Base-by-base conservation (phyloP, 306 rosid species). In the Macrotyloma uniflorum region DNA sequence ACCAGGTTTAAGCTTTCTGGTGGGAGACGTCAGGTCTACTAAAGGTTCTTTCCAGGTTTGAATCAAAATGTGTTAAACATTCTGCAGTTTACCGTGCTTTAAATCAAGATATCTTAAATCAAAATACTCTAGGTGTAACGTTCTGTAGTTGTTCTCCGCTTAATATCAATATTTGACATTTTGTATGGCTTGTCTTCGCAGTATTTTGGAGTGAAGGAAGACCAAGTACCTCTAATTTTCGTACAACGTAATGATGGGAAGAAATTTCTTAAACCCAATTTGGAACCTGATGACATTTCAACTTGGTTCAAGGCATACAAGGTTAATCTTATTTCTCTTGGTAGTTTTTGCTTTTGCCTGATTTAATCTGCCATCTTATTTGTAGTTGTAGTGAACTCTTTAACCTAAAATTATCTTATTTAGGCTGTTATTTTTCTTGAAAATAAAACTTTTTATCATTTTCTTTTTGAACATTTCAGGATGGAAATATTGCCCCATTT, bases 271-370 rank as follows among this genome's bases (percentile, higher is more conserved):
- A 91, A 93, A 77, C 51, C 85, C 28, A 82, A 88, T 80, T 26
- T 93, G 85, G 87, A 86, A 85, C 80, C 90, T 69, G 93, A 84
- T 38, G 88, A 93, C 9, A 83, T 93, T 83, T 66, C 85, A 47
- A 73, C 86, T 70, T 93, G 98, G 98, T 58, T 93, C 81, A 83
- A 87, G 86, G 97, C 84, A n/a, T 91, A 82, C 85, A 91, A 88
- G 97, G 96, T 93, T 47, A 83, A 53, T 70, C 57, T 74, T 73
- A 12, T 42, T 54, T 58, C 72, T 26, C 53, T 61, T 70, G 6
- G 24, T 62, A 28, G 36, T 36, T 23, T 51, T 3, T 10, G 5
- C 49, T 82, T 8, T 46, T 19, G 8, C 16, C 6, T 49, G 5
- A 24, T 57, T 16, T 58, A 47, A 30, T 35, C 59, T 19, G 45